Conservation (phyloP, 495 filamentous ascomycete species). For the Aspergillus hancockii region DNA sequence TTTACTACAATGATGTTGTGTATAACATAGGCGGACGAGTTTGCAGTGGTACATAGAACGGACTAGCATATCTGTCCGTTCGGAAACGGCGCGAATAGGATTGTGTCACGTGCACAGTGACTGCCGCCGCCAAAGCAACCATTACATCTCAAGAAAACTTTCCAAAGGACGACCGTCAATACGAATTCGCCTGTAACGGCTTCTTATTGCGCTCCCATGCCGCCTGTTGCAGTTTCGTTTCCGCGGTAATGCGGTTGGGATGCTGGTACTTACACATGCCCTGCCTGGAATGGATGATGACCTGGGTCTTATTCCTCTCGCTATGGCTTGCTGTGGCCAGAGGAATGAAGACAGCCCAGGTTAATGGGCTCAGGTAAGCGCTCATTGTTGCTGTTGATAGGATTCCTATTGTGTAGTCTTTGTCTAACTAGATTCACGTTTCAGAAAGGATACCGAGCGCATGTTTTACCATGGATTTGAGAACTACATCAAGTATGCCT, state of each 20-base stretch:
- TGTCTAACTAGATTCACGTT: conserved; percentile 1
- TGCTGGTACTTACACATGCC: conserved; percentile 44
- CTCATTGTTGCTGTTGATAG: neutral
- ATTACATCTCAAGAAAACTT: neutral
- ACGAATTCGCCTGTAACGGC: neutral
- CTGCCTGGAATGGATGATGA: conserved; percentile 39
- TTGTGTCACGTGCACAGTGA: conserved; percentile 23
- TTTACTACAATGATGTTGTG: neutral
- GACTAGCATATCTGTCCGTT: conserved; percentile 28
- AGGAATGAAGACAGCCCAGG: conserved; percentile 42
- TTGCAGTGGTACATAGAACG: neutral
- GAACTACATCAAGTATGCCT: conserved; percentile 91
- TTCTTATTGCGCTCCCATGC: conserved; percentile 29
- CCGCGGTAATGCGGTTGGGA: conserved; percentile 48
- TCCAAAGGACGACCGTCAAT: neutral
- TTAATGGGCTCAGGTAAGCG: conserved; percentile 42
- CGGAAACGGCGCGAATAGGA: neutral
- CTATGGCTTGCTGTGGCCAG: conserved; percentile 42
- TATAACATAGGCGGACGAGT: no score
- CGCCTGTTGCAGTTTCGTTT: conserved; percentile 25
- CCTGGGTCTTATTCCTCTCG: conserved; percentile 42
- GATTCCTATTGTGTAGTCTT: neutral
- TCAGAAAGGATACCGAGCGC: conserved; percentile 74
- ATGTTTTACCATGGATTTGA: conserved; percentile 98
- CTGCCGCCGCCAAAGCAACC: conserved; percentile 7